These are phyloP conservation scores for Zostera marina DNA, from an alignment of 116 monocot species.

Conservation along the genomic window DNA sequence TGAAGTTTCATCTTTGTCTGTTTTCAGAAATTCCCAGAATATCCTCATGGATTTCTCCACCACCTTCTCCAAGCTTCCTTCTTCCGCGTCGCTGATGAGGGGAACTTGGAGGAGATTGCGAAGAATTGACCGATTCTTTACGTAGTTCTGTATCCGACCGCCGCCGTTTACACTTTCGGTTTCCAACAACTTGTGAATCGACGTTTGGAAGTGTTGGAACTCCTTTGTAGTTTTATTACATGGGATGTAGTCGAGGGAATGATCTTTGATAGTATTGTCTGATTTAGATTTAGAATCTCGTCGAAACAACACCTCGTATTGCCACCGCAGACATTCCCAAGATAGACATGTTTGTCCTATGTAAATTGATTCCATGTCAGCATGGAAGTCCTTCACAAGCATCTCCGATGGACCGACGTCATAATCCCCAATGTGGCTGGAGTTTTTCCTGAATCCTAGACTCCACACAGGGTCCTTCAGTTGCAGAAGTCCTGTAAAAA, in stretches of 20 bases:
- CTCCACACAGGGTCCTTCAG: slow-evolving; percentile 46
- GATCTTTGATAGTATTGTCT: slow-evolving; percentile 18
- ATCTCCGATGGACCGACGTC: slow-evolving; percentile 47
- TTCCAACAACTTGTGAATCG: slow-evolving; percentile 62
- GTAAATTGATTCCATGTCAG: slow-evolving; percentile 59
- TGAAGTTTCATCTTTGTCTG: slow-evolving; percentile 55
- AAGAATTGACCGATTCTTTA: slow-evolving; percentile 41
- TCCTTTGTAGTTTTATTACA: slow-evolving; percentile 52
- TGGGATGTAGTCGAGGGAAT: too few relatives aligned
- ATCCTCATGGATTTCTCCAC: slow-evolving; percentile 55
- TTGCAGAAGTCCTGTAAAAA: slow-evolving; percentile 43
- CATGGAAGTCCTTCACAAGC: slow-evolving; percentile 48
- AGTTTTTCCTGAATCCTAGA: slow-evolving; percentile 4
- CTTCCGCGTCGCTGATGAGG: slow-evolving; percentile 19
- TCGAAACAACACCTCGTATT: slow-evolving; percentile 39
- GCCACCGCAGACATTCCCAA: slow-evolving; percentile 90
- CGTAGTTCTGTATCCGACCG: slow-evolving; percentile 47
- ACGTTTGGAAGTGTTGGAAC: slow-evolving; percentile 78
- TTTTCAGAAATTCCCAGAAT: slow-evolving; percentile 75
- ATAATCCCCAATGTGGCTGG: slow-evolving; percentile 17
- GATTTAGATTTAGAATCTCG: slow-evolving; percentile 38
- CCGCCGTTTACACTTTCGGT: slow-evolving; percentile 64
- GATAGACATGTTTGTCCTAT: slow-evolving; percentile 83
- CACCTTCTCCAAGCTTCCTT: slow-evolving; percentile 38
- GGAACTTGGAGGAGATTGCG: slow-evolving; percentile 80